Conservation (phyloP, 768 basidiomycete genomes). For the Phaeotremella skinneri region DNA sequence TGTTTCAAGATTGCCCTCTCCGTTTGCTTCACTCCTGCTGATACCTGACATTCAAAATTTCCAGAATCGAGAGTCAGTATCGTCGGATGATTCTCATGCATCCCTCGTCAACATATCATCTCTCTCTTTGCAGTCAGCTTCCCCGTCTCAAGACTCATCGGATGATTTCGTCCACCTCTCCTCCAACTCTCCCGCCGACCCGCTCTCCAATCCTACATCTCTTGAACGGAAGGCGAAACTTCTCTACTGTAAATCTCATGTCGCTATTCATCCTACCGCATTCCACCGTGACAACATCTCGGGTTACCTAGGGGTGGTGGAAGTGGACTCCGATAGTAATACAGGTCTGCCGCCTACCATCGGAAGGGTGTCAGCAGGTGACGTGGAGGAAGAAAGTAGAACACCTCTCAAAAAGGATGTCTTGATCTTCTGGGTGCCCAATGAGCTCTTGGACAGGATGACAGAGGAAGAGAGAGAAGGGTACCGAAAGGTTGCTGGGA, state of each 20-base stretch:
- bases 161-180: constrained; percentile 11
- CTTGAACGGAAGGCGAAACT: constrained; percentile 53
- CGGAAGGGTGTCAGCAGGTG: too few species aligned
- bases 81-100: constrained; percentile 3
- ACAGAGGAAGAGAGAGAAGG: constrained; percentile 84
- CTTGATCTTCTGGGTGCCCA: constrained; percentile 90
- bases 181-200: constrained; percentile 12
- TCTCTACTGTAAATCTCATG: constrained; percentile 87
- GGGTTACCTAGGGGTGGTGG: constrained; percentile 88
- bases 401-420: constrained; percentile 61
- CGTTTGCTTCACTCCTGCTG: background rate
- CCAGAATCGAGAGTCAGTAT: background rate
- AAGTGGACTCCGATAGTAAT: constrained; percentile 60
- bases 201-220: constrained; percentile 2
- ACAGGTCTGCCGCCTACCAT: constrained; percentile 42
- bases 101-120: constrained; percentile 6
- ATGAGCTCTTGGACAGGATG: constrained; percentile 74
- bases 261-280: constrained; percentile 90
- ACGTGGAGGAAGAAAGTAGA: constrained; percentile 19
- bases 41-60: too few species aligned
- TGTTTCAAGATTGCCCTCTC: background rate
- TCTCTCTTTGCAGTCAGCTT: background rate
- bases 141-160: constrained; percentile 19
- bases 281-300: constrained; percentile 90
- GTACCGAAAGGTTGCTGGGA: constrained; percentile 77